Evolutionary conservation across 192 early-diverging fungal genomes (phyloP), one percentile per base, ranked within the genome.

Genomic region (Coemansia sp.): DNA sequence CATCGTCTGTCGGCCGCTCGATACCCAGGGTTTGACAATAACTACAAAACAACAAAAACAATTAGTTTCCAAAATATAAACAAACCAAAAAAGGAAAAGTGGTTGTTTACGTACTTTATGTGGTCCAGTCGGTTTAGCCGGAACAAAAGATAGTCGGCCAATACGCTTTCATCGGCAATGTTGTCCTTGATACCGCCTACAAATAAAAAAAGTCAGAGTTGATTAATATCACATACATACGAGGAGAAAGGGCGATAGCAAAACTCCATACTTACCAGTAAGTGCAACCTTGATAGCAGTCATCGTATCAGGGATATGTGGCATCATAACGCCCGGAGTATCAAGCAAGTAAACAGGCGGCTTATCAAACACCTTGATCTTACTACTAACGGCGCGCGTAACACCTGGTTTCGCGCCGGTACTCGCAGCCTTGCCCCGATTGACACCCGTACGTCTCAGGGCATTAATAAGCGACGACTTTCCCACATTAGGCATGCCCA

Each of bases 401-500:
- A 97, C 90, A 6, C 97, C 97, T 4, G 97, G 94, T 39, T 87
- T 86, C 5, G 90, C 90, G 0, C 94, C 95, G 3, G 95, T 95
- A 12, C 78, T 82, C 10, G 91, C 92, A 10, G 91, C 94, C 76
- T 96, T 97, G 4, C 89, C 87, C 31, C 61, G 62, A 67, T 90
- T 92, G 6, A 92, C 83, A 14, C 95, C 94, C 12, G 92, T 72
- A 45, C 89, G 75, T 31, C 96, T 84, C 63, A 98, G 74, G 1
- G 93, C 86, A 68, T 98, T 98, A 65, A 96, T 94, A 53, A 98
- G 66, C 25, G 94, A 91, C 1, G 93, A 95, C 71, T 98, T 98
- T 10, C 96, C 96, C 55, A 98, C 96, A 81, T 98, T 98, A 5
- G 96, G 96, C 87, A 96, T 90, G 5, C 96, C 96, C 3, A 97